Evolutionary conservation across 768 basidiomycete species (phyloP).

Genomic region (Auriscalpium microsporum): DNA sequence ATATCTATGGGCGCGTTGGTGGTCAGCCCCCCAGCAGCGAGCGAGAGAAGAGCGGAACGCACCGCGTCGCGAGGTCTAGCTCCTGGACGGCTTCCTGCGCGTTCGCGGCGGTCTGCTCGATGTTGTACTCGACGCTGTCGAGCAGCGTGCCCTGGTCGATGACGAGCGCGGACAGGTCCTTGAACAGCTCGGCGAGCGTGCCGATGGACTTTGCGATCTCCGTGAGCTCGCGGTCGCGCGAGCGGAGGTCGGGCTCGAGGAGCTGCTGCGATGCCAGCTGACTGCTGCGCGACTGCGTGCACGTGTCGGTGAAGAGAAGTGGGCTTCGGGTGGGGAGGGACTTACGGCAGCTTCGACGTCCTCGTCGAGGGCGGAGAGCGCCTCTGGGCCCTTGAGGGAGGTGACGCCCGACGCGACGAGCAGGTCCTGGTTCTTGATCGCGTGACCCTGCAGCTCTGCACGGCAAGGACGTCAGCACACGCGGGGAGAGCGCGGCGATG

Average conservation of each 20-base stretch:
- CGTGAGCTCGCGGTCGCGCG: conserved; percentile 63
- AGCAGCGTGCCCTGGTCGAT: conserved; percentile 97
- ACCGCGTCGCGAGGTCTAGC: conserved; percentile 75
- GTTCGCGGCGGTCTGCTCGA: conserved; percentile 81
- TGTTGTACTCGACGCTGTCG: conserved; percentile 96
- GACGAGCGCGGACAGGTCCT: conserved; percentile 85
- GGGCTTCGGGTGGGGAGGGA: neutral
- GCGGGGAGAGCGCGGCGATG: neutral
- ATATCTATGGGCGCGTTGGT: conserved; percentile 45
- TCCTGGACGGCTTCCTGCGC: conserved; percentile 81
- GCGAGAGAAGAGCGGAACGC: conserved; percentile 2
- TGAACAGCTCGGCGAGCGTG: conserved; percentile 89
- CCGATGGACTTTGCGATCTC: conserved; percentile 91
- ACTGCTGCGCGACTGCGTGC: conserved; percentile 25
- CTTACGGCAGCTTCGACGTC: conserved; percentile 79
- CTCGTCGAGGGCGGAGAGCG: conserved; percentile 79
- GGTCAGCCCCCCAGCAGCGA: neutral
- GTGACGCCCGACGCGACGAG: conserved; percentile 85
- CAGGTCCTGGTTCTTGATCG: conserved; percentile 94
- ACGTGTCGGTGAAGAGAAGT: neutral
- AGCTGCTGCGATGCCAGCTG: conserved; percentile 25
- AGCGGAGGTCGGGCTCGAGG: conserved; percentile 31
- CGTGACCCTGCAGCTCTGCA: conserved; percentile 90
- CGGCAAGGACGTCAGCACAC: conserved; percentile 9
- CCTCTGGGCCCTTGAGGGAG: conserved; percentile 73